Percentiles rank a stretch among this genome's conserved stretches.
Conservation (phyloP, 768 basidiomycete species). For the Boletus sp. region DNA sequence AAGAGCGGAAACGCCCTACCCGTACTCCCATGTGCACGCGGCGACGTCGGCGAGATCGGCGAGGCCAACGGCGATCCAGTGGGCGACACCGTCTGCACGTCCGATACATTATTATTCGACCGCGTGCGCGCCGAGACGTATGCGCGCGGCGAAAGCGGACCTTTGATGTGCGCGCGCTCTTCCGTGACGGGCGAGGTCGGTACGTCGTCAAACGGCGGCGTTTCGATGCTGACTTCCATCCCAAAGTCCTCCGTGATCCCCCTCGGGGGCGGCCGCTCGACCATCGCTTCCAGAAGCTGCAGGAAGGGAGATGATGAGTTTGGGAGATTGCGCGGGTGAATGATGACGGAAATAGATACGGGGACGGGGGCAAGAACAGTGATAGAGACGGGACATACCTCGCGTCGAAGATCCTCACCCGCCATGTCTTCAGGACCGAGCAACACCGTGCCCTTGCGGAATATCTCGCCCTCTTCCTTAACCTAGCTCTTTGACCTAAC, state of each 20-base stretch:
- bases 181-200: slow-evolving; percentile 20
- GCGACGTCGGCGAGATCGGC: slow-evolving; percentile 14
- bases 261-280: slow-evolving; percentile 80
- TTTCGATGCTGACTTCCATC: slow-evolving; percentile 32
- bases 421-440: slow-evolving; percentile 84
- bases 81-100: slow-evolving; percentile 1
- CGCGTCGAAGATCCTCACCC: slow-evolving; percentile 83
- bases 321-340: background rate
- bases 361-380: too few species aligned
- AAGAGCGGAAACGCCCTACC: slow-evolving; percentile 11
- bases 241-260: slow-evolving; percentile 64
- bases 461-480: slow-evolving; percentile 95
- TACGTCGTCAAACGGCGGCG: slow-evolving; percentile 14
- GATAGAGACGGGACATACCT: slow-evolving; percentile 42
- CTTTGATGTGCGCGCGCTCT: slow-evolving; percentile 30
- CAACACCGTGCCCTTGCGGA: slow-evolving; percentile 83
- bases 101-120: slow-evolving; percentile 27
- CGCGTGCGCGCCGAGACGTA: slow-evolving; percentile 55
- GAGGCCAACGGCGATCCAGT: slow-evolving; percentile 28
- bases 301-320: background rate
- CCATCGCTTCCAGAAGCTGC: slow-evolving; percentile 84
- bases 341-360: background rate
- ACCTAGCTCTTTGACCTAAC: slow-evolving; percentile 78
- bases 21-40: background rate
- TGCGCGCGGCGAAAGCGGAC: slow-evolving; percentile 46